These are phyloP conservation scores for Podospora conica DNA, from an alignment of 495 filamentous ascomycete species.

Conservation along the genomic window DNA sequence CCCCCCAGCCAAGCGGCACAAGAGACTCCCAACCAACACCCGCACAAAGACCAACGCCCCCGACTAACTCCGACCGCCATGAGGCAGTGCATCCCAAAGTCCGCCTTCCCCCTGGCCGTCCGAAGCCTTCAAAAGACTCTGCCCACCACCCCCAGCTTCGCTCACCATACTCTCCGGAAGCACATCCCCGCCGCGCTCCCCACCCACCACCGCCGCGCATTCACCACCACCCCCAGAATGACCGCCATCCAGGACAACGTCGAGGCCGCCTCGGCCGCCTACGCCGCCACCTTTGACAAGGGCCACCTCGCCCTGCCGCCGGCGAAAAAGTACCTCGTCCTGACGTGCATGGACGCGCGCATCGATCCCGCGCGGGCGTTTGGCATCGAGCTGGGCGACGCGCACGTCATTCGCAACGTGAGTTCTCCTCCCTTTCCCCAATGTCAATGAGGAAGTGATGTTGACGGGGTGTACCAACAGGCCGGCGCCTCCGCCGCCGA, in stretches of 20 bases:
- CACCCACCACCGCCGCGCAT: neutral
- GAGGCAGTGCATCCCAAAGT: neutral
- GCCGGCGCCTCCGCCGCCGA: conserved; percentile 61
- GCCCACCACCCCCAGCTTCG: neutral
- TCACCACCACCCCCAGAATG: conserved; percentile 12
- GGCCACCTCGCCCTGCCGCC: conserved; percentile 67
- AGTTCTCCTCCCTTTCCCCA: neutral
- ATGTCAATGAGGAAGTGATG: neutral
- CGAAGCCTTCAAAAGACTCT: neutral
- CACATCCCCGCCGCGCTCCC: neutral
- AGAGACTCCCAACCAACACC: neutral
- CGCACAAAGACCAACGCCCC: neutral
- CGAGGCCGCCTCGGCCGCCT: conserved; percentile 51
- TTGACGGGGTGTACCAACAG: conserved; percentile 18
- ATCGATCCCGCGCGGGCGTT: conserved; percentile 67
- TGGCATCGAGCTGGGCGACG: conserved; percentile 68
- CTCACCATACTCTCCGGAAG: neutral
- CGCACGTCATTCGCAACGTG: conserved; percentile 75
- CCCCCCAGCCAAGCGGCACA: neutral
- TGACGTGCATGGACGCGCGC: conserved; percentile 82
- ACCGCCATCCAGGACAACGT: conserved; percentile 50
- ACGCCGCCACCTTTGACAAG: conserved; percentile 56
- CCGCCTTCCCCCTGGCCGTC: neutral
- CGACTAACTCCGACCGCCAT: neutral
- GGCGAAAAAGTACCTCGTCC: conserved; percentile 58